Evolutionary conservation across 1,284 basidiomycete species (phyloP).

Genomic region (Puccinia brachypodii): DNA sequence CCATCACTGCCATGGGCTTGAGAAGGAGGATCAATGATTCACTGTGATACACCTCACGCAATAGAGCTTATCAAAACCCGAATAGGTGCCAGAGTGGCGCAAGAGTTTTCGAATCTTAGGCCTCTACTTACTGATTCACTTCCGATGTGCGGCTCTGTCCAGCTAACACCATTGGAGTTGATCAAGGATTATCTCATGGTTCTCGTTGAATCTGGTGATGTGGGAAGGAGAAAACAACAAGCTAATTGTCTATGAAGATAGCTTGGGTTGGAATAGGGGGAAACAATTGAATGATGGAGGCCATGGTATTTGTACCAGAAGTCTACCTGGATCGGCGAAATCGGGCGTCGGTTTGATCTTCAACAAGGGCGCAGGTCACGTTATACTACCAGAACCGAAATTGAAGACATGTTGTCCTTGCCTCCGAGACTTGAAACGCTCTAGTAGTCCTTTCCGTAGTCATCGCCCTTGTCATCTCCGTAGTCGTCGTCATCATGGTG

Average conservation of each 20-base stretch:
- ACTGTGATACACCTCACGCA: too few relatives aligned
- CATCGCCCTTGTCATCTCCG: conserved; percentile 7
- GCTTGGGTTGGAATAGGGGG: neutral
- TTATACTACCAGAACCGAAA: neutral
- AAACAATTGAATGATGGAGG: neutral
- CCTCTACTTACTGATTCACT: too few relatives aligned
- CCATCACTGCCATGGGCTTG: too few relatives aligned
- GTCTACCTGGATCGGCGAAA: neutral
- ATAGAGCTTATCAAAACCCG: too few relatives aligned
- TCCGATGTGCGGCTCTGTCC: too few relatives aligned
- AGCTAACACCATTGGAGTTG: too few relatives aligned
- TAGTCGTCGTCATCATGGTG: conserved; percentile 14
- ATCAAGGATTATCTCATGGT: too few relatives aligned
- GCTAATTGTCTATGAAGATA: neutral
- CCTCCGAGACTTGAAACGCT: neutral
- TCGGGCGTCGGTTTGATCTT: neutral
- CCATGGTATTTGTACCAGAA: neutral
- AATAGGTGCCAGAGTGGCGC: too few relatives aligned
- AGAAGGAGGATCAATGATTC: too few relatives aligned
- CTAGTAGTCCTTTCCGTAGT: neutral
- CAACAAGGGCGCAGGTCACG: neutral
- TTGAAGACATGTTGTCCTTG: neutral
- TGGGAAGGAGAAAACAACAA: neutral
- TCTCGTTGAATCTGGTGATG: too few relatives aligned
- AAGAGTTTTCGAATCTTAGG: too few relatives aligned